Evolutionary conservation across 306 rosid genomes (phyloP).

Genomic region (Prunus kanzakura): DNA sequence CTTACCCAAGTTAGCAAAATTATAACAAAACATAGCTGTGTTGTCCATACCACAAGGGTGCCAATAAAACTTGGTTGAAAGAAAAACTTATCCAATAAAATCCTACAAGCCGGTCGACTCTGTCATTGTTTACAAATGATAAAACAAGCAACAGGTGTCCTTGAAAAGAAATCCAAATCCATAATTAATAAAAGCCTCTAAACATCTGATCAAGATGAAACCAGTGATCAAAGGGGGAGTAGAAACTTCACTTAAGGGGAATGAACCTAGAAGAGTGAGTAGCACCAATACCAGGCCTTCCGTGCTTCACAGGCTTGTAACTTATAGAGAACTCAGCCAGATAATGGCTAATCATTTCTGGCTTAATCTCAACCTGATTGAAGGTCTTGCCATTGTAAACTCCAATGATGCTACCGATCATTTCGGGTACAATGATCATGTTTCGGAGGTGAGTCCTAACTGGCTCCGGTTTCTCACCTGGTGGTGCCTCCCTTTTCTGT

Average conservation of each 20-base stretch:
- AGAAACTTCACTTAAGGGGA: conserved; percentile 71
- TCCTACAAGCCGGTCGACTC: conserved; percentile 2
- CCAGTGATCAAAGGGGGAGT: neutral
- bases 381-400: conserved; percentile 85
- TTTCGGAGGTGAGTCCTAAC: conserved; percentile 85
- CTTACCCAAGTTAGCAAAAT: too few species aligned
- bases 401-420: conserved; percentile 82
- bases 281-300: conserved; percentile 98
- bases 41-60: too few species aligned
- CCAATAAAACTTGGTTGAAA: neutral
- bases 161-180: conserved; percentile 1
- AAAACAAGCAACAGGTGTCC: neutral
- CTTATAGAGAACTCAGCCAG: conserved; percentile 86
- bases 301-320: conserved; percentile 95
- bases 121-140: conserved; percentile 6
- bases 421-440: conserved; percentile 82
- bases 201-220: neutral
- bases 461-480: conserved; percentile 90
- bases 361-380: conserved; percentile 83
- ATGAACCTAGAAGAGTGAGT: conserved; percentile 96
- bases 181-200: neutral
- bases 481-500: conserved; percentile 85
- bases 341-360: conserved; percentile 87
- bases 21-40: too few species aligned
- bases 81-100: neutral